Evolutionary conservation across 331 rosid genomes (phyloP), one percentile per base, ranked within the genome.

Genomic region (Cucumis variabilis): DNA sequence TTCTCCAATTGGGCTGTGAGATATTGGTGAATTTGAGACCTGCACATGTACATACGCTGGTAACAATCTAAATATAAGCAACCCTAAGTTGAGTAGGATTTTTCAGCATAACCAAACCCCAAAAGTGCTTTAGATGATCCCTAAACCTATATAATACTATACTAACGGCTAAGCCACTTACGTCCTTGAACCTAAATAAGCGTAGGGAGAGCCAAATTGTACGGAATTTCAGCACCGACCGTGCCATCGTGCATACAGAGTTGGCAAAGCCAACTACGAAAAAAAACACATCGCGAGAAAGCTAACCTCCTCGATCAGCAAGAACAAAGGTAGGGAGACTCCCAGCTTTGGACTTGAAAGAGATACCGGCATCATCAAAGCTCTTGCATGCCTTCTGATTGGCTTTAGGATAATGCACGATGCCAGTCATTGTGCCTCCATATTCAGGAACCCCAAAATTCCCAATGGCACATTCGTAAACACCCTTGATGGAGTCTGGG

Each of bases 401-500:
- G 85, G 94, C 89, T n/a, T 92, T 90, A 13, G 99, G 99, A 87
- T 94, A 93, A 71, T 89, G 72, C 9, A 97, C 96, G 71, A 92
- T 91, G 17, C 98, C 99, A 88, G 93, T 80, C 95, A 97, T 88
- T 69, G 98, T 93, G 83, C 99, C 99, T 88, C 99, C 98, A 90
- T 97, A 97, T 63, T 90, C 93, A 62, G 99, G 99, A 16, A 97
- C 96, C 87, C 99, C 99, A 92, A 97, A 97, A 90, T 95, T 97
- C 73, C 99, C 99, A 87, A 97, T 97, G 15, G 99, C 98, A 90
- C 99, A 97, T 88, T 97, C 95, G 85, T 97, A 89, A 0, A 82
- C 46, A 81, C 96, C 97, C 86, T 87, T 93, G 90, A 97, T 83
- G 6, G 98, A 84, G 73, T 55, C 82, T n/a, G 99, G 98, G 17